Percentiles rank a stretch among this genome's conserved stretches.
Conservation (phyloP, 768 basidiomycete species). For the Termitomyces sp. region DNA sequence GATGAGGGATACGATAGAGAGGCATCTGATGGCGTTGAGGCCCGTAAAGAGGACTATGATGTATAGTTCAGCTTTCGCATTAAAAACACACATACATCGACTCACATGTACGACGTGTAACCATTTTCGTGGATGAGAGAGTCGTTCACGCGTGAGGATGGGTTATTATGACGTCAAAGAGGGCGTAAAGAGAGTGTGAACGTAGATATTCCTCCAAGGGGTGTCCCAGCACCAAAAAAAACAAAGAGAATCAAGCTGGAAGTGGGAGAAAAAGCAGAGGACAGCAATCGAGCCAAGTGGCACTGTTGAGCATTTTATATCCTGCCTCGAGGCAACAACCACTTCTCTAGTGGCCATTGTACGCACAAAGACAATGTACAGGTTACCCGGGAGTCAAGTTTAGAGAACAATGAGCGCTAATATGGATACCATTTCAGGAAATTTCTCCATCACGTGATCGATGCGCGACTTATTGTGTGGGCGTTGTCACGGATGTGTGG, state of each 20-base stretch:
- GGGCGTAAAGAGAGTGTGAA: constrained; percentile 12
- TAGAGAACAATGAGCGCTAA: constrained; percentile 16
- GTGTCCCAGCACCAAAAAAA: constrained; percentile 33
- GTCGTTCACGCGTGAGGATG: neutral
- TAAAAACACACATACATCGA: neutral
- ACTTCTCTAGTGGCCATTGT: constrained; percentile 10
- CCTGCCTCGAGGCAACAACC: constrained; percentile 2
- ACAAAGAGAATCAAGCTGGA: constrained; percentile 10
- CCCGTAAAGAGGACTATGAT: constrained; percentile 54
- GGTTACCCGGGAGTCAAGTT: constrained; percentile 5
- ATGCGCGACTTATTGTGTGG: constrained; percentile 10
- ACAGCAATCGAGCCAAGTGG: constrained; percentile 1
- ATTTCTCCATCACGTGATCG: constrained; percentile 7
- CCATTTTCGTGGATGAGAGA: constrained; percentile 18
- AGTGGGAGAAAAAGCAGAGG: constrained; percentile 2
- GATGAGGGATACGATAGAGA: constrained; percentile 77
- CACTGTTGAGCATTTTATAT: constrained; percentile 12
- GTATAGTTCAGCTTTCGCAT: neutral
- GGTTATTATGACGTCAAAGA: constrained; percentile 5
- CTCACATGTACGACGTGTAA: constrained; percentile 32
- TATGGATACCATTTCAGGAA: constrained; percentile 4
- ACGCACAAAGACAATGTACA: constrained; percentile 11
- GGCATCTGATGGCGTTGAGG: constrained; percentile 70
- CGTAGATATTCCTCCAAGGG: constrained; percentile 10
- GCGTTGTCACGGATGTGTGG: neutral